A percentile compares a stretch with the other conserved stretches of the same genome.
These are phyloP conservation scores for Capsicum rhomboideum DNA, from an alignment of 257 asterid genomes.

Conservation along the genomic window DNA sequence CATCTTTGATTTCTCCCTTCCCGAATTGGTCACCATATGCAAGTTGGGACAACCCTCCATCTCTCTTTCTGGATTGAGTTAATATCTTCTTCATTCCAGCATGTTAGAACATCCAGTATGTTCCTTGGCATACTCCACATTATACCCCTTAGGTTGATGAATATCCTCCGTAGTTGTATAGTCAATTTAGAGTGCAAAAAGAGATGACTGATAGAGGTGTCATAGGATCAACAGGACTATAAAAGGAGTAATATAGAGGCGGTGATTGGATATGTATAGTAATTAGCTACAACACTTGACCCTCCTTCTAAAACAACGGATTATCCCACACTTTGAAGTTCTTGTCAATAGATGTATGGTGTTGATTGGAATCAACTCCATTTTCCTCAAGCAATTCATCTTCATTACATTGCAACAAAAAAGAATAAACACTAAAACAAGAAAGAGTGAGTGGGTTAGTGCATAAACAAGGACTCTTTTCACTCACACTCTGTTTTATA, in stretches of 20 bases:
- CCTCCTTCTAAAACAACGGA: not conserved
- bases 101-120: not conserved
- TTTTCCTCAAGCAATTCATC: not conserved
- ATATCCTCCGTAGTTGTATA: not conserved
- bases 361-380: not conserved
- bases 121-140: not conserved
- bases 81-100: not conserved
- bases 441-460: not conserved
- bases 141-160: not conserved
- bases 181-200: not conserved
- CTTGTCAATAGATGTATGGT: not conserved
- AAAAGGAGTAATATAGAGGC: not conserved
- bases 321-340: not conserved
- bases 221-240: not conserved
- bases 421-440: not conserved
- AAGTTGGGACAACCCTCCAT: not conserved
- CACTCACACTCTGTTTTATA: not conserved
- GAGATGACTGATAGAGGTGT: not conserved
- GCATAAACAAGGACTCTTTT: not conserved
- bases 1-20: not conserved
- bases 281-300: not conserved
- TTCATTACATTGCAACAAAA: not conserved
- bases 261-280: not conserved
- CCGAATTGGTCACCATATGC: not conserved
- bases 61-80: not conserved